Percentiles rank a stretch among this genome's conserved stretches.
These are phyloP conservation scores for Babesia ovata DNA, from an alignment of 169 alveolate genomes.

Conservation along the genomic window DNA sequence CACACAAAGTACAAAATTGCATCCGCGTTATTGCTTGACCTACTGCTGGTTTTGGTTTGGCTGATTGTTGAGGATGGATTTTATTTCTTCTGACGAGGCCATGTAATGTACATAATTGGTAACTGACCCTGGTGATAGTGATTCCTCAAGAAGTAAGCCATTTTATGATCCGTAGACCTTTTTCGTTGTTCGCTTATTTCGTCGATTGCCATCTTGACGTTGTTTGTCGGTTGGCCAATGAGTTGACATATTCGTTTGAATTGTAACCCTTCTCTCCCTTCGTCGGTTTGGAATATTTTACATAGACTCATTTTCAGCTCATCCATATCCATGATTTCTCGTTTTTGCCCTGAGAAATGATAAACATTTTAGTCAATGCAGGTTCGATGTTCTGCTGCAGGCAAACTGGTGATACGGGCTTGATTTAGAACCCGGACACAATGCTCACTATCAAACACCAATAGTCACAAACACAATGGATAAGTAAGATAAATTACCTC, in stretches of 20 bases:
- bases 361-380: not conserved
- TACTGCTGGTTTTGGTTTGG: not conserved
- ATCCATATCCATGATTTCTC: slow-evolving; percentile 57
- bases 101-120: not conserved
- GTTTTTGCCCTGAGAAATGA: slow-evolving; percentile 27
- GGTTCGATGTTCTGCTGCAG: not conserved
- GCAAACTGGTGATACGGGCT: not conserved
- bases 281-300: slow-evolving; percentile 66
- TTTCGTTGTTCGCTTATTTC: slow-evolving; percentile 58
- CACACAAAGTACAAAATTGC: not conserved
- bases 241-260: slow-evolving; percentile 58
- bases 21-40: not conserved
- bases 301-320: slow-evolving; percentile 65
- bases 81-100: slow-evolving; percentile 18
- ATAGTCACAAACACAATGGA: not conserved
- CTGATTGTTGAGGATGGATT: slow-evolving; percentile 27
- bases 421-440: not conserved
- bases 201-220: slow-evolving; percentile 61
- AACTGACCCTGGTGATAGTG: slow-evolving; percentile 48
- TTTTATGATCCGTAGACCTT: slow-evolving; percentile 57
- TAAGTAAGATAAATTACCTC: slow-evolving; percentile 18
- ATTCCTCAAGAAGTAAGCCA: slow-evolving; percentile 62
- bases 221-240: slow-evolving; percentile 48
- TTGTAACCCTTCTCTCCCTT: slow-evolving; percentile 66
- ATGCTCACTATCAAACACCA: not conserved